These are phyloP conservation scores for Inonotus obliquus DNA, from an alignment of 1,284 basidiomycete genomes.

Conservation along the genomic window DNA sequence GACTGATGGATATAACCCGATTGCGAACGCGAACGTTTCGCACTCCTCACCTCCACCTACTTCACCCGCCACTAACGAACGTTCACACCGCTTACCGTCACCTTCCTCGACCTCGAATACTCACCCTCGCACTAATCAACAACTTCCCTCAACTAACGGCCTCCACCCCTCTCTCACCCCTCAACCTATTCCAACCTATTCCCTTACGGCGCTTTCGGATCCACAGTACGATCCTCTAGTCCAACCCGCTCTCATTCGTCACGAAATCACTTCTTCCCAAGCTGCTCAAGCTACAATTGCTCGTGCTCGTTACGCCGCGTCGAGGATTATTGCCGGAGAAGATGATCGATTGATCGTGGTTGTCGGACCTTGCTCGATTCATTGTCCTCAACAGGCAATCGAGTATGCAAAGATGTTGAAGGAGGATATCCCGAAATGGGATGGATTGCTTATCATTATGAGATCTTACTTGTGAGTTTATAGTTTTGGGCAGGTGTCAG, in stretches of 20 bases:
- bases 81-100: no score
- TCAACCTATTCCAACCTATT: not conserved
- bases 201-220: not conserved
- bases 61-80: no score
- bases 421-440: conserved; percentile 62
- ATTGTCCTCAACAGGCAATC: conserved; percentile 83
- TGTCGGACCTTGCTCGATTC: conserved; percentile 96
- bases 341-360: conserved; percentile 87
- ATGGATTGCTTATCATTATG: conserved; percentile 90
- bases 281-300: conserved; percentile 69
- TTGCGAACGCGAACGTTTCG: no score
- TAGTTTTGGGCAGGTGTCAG: not conserved
- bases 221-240: conserved; percentile 89
- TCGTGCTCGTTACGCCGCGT: conserved; percentile 70
- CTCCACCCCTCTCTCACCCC: no score
- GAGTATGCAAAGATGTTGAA: conserved; percentile 84
- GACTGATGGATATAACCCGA: no score
- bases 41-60: no score
- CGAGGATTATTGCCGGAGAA: conserved; percentile 75
- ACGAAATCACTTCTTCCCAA: conserved; percentile 68
- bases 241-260: conserved; percentile 83
- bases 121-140: no score
- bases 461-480: conserved; percentile 86
- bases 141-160: no score
- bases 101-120: no score